phyloP scores from a whole-genome alignment of 169 alveolate species.

The Besnoitia besnoiti region DNA sequence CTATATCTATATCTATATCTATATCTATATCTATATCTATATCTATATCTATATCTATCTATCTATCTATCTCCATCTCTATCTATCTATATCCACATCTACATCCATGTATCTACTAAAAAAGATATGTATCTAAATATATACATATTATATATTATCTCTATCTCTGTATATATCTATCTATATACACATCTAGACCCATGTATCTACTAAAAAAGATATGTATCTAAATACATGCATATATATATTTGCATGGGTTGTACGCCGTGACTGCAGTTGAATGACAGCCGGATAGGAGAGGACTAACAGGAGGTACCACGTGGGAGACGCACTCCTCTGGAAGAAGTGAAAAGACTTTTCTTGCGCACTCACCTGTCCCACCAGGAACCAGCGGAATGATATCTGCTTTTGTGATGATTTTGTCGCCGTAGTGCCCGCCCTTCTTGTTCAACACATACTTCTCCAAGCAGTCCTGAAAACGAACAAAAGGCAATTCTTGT shows the following conservation, averaged over 20 bases:
- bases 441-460: conserved; percentile 16
- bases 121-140: too few relatives aligned
- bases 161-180: neutral
- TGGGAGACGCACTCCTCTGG: neutral
- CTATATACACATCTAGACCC: neutral
- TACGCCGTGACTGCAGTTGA: too few relatives aligned
- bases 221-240: neutral
- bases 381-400: conserved; percentile 11
- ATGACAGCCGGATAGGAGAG: too few relatives aligned
- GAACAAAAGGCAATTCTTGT: too few relatives aligned
- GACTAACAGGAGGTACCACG: neutral
- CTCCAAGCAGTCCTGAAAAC: neutral
- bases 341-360: neutral
- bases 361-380: neutral
- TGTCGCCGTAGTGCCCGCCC: conserved; percentile 29
- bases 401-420: neutral
- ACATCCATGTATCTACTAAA: too few relatives aligned
- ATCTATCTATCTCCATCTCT: neutral
- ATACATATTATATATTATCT: too few relatives aligned
- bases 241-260: neutral
- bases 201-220: neutral
- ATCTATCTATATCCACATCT: too few relatives aligned
- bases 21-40: neutral
- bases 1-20: neutral
- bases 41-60: neutral